These are phyloP conservation scores for Eucalyptus brandiana DNA, from an alignment of 345 rosid species.

Conservation along the genomic window DNA sequence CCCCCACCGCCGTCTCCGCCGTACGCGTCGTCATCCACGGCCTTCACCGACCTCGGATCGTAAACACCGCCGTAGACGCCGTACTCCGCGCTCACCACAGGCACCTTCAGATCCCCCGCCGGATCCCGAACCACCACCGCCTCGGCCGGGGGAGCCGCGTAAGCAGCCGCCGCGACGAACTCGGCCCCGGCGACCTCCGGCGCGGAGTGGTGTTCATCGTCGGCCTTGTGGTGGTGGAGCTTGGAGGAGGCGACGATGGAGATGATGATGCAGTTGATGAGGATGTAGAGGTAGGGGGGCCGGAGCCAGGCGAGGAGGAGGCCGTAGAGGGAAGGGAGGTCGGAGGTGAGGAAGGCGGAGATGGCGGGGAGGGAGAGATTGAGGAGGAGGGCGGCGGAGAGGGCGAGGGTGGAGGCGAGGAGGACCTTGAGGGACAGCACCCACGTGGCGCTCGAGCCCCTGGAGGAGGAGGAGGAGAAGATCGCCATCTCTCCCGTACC, in stretches of 20 bases:
- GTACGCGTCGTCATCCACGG: not conserved
- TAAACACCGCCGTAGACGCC: not conserved
- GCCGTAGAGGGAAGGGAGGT: constrained; percentile 26
- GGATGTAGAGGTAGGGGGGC: constrained; percentile 74
- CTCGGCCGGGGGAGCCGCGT: not conserved
- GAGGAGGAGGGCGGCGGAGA: constrained; percentile 18
- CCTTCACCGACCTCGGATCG: not conserved
- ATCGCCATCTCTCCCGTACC: constrained; percentile 19
- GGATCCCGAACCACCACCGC: not conserved
- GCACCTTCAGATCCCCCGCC: not conserved
- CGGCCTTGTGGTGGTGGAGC: constrained; percentile 18
- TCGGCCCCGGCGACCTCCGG: not conserved
- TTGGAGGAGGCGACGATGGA: constrained; percentile 74
- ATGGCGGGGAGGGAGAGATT: constrained; percentile 20
- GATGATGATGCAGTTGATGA: constrained; percentile 73
- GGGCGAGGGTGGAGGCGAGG: constrained; percentile 24
- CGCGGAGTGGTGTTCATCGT: not conserved
- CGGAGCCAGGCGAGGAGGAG: constrained; percentile 28
- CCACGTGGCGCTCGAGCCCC: not conserved
- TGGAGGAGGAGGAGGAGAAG: constrained; percentile 7
- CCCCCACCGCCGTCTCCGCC: not conserved
- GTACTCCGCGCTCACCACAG: not conserved
- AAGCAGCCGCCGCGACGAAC: not conserved
- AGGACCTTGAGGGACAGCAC: constrained; percentile 17
- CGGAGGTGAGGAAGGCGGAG: constrained; percentile 21